Evolutionary conservation across 805 yeast genomes (phyloP).

Genomic region (Deakozyma indianensis): DNA sequence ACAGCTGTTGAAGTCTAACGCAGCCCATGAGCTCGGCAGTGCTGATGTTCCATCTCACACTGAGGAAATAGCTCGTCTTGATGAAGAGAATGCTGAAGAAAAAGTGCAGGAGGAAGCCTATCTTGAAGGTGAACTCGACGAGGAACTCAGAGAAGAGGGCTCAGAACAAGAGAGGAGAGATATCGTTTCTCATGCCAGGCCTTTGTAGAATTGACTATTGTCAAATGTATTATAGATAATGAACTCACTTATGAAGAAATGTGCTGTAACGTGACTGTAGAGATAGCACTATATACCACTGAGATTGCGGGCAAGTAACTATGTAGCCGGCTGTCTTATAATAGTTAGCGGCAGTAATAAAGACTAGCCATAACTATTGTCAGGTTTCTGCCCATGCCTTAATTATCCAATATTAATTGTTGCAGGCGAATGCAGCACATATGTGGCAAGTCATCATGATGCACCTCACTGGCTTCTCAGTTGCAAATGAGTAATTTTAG

Average conservation of each 20-base stretch:
- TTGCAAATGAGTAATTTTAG: too few species aligned
- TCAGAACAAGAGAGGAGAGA: slow-evolving; percentile 16
- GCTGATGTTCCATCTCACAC: slow-evolving; percentile 5
- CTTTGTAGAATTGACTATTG: slow-evolving; percentile 7
- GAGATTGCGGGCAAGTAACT: too few species aligned
- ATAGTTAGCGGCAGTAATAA: too few species aligned
- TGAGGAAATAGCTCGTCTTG: slow-evolving; percentile 2
- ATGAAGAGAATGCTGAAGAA: slow-evolving; percentile 5
- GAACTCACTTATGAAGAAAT: not conserved
- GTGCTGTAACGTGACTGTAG: slow-evolving; percentile 4
- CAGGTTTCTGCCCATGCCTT: too few species aligned
- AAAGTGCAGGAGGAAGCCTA: slow-evolving; percentile 2
- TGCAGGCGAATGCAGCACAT: too few species aligned
- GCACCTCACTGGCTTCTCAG: too few species aligned
- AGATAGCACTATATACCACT: slow-evolving; percentile 3
- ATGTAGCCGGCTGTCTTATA: too few species aligned
- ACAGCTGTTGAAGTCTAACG: slow-evolving; percentile 23
- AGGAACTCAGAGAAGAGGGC: slow-evolving; percentile 17
- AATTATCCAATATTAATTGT: too few species aligned
- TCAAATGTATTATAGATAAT: not conserved
- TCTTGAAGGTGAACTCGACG: slow-evolving; percentile 11
- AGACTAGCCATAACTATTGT: too few species aligned
- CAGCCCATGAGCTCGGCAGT: not conserved
- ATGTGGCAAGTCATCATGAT: too few species aligned
- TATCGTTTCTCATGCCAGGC: too few species aligned